A percentile compares a stretch with the other conserved stretches of the same genome.
phyloP scores from a whole-genome alignment of 2,329 filamentous ascomycete genomes.

The Macrophomina phaseolina region DNA sequence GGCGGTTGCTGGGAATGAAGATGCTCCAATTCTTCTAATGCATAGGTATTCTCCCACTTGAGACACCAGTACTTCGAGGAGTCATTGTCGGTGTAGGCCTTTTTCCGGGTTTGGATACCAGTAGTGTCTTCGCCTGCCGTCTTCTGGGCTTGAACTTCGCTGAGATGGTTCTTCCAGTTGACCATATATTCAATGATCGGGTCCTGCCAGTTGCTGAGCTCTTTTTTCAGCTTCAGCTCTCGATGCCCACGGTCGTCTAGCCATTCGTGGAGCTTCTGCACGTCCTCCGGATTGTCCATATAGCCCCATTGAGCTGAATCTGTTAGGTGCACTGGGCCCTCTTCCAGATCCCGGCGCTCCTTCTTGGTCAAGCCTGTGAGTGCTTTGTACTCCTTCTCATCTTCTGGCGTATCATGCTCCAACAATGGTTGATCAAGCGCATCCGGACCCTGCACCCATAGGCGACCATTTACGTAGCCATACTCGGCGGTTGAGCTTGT shows the following conservation, averaged over 20 bases:
- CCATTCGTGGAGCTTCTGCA: slow-evolving; percentile 85
- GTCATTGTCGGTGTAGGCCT: slow-evolving; percentile 62
- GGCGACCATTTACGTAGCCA: slow-evolving; percentile 88
- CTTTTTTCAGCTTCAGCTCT: slow-evolving; percentile 86
- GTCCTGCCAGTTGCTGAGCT: slow-evolving; percentile 76
- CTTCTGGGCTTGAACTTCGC: slow-evolving; percentile 56
- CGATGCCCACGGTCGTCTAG: slow-evolving; percentile 85
- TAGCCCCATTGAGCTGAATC: slow-evolving; percentile 88
- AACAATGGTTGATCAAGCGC: slow-evolving; percentile 85
- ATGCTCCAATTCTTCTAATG: slow-evolving; percentile 63
- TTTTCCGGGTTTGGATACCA: slow-evolving; percentile 67
- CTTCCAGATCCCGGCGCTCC: slow-evolving; percentile 84
- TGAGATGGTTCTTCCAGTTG: slow-evolving; percentile 75
- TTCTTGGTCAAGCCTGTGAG: slow-evolving; percentile 75
- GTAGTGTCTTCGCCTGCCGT: slow-evolving; percentile 56
- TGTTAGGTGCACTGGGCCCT: slow-evolving; percentile 79
- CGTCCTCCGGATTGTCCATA: slow-evolving; percentile 77
- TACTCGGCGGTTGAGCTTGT: slow-evolving; percentile 86
- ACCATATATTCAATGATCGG: slow-evolving; percentile 81
- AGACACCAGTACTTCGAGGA: slow-evolving; percentile 64
- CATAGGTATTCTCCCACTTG: slow-evolving; percentile 69
- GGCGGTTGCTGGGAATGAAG: slow-evolving; percentile 65
- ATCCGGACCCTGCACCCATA: slow-evolving; percentile 97
- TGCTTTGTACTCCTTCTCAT: slow-evolving; percentile 61
- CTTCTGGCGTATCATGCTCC: slow-evolving; percentile 75